A percentile compares a stretch with the other conserved stretches of the same genome.
phyloP scores from a whole-genome alignment of 306 rosid genomes.

The Quercus cerris region DNA sequence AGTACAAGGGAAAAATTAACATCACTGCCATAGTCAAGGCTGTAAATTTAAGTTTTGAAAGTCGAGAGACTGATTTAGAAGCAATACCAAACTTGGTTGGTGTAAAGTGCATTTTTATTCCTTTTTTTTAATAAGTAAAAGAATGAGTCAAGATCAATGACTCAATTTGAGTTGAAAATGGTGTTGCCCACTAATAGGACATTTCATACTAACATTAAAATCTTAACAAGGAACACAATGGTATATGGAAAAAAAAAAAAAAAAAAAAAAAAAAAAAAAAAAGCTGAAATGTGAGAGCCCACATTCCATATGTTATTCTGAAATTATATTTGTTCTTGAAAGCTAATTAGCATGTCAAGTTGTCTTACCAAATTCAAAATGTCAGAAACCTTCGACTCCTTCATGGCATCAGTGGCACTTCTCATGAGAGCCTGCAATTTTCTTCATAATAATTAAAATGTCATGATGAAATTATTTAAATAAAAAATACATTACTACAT shows the following conservation, averaged over 20 bases:
- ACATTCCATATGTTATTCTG: neutral
- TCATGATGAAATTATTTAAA: slow-evolving; percentile 14
- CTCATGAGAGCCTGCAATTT: slow-evolving; percentile 74
- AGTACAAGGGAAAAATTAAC: no score
- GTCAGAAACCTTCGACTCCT: slow-evolving; percentile 71
- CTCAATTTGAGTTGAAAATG: no score
- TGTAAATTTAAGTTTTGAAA: no score
- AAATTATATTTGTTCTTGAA: neutral
- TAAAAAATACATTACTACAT: neutral
- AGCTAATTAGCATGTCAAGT: slow-evolving; percentile 5
- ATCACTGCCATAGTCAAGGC: no score
- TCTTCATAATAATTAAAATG: slow-evolving; percentile 21
- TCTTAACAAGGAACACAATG: neutral
- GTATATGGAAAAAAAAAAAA: neutral
- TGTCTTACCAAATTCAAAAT: slow-evolving; percentile 69
- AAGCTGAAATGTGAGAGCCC: neutral
- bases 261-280: neutral
- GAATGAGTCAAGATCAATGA: no score
- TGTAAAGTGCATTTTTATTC: no score
- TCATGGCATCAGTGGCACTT: slow-evolving; percentile 91
- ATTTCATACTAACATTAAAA: neutral
- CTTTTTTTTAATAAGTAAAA: no score
- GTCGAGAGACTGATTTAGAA: no score
- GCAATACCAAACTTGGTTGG: no score
- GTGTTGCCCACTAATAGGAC: neutral